These are phyloP conservation scores for Rosellinia necatrix DNA, from an alignment of 2,329 filamentous ascomycete genomes.

Conservation along the genomic window DNA sequence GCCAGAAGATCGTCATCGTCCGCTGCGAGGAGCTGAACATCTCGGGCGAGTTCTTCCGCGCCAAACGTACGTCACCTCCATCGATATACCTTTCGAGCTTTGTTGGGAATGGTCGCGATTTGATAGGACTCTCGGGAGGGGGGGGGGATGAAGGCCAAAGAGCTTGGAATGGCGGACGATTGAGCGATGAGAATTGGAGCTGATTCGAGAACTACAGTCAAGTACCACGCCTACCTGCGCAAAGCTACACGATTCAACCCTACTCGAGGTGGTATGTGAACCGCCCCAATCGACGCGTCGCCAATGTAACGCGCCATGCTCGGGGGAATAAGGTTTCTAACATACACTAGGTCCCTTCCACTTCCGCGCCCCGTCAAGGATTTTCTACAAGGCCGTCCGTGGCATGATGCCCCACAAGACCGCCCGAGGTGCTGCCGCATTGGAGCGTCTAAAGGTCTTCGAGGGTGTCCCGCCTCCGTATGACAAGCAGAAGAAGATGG, in stretches of 20 bases:
- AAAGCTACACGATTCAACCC: constrained; percentile 99
- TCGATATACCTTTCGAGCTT: constrained; percentile 9
- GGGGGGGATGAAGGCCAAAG: not conserved
- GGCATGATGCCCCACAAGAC: constrained; percentile 99
- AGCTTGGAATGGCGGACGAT: constrained; percentile 20
- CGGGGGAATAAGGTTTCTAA: constrained; percentile 37
- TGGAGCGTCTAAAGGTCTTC: constrained; percentile 99
- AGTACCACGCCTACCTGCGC: constrained; percentile 99
- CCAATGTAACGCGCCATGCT: constrained; percentile 18
- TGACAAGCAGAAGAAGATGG: constrained; percentile 99
- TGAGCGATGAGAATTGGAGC: constrained; percentile 36
- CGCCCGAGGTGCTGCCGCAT: constrained; percentile 89
- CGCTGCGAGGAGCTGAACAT: constrained; percentile 99
- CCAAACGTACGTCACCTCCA: constrained; percentile 85
- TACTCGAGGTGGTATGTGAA: constrained; percentile 85
- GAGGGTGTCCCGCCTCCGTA: constrained; percentile 99
- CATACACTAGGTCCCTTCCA: constrained; percentile 85
- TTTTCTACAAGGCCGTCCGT: constrained; percentile 99
- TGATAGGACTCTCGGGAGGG: not conserved
- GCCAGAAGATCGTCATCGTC: constrained; percentile 99
- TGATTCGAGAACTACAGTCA: constrained; percentile 74
- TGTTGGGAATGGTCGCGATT: not conserved
- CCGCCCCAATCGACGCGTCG: constrained; percentile 26
- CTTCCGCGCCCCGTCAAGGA: constrained; percentile 98
- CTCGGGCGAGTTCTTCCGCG: constrained; percentile 99